A percentile compares a stretch with the other conserved stretches of the same genome.
These are phyloP conservation scores for Cladochytrium tenue DNA, from an alignment of 371 early-diverging fungal species.

Conservation along the genomic window DNA sequence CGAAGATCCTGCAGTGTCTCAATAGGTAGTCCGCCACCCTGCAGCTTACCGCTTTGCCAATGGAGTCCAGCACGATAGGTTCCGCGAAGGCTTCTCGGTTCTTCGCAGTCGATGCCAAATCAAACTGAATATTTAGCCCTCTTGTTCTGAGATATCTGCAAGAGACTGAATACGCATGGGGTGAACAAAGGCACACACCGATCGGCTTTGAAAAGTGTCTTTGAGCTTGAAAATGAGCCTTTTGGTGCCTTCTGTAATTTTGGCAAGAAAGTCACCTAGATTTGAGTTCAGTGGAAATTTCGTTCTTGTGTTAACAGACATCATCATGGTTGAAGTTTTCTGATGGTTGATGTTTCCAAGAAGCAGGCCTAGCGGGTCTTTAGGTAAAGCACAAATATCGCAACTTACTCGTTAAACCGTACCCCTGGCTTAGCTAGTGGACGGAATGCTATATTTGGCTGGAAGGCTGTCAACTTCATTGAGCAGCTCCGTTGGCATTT, in stretches of 20 bases:
- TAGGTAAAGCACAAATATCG: not conserved
- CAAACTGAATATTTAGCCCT: slow-evolving; percentile 37
- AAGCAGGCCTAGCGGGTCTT: no score
- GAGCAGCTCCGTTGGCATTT: not conserved
- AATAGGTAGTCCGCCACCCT: not conserved
- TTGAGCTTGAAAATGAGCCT: slow-evolving; percentile 29
- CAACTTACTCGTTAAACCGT: slow-evolving; percentile 49
- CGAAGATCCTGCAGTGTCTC: slow-evolving; percentile 17
- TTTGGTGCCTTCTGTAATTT: not conserved
- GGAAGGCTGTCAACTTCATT: not conserved
- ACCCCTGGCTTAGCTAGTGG: slow-evolving; percentile 28
- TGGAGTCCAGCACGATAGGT: slow-evolving; percentile 30
- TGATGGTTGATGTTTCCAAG: no score
- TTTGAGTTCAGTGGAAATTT: no score
- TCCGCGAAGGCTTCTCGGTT: slow-evolving; percentile 38
- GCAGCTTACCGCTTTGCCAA: not conserved
- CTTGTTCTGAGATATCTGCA: slow-evolving; percentile 34
- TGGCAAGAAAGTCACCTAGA: no score
- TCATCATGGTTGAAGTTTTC: no score
- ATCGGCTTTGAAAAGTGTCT: slow-evolving; percentile 40
- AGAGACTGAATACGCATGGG: no score
- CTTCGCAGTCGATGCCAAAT: no score
- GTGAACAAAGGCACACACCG: no score
- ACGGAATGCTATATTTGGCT: slow-evolving; percentile 36
- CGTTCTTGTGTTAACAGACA: no score